Base-by-base conservation (phyloP, 257 asterid species). In the Plectranthus barbatus region DNA sequence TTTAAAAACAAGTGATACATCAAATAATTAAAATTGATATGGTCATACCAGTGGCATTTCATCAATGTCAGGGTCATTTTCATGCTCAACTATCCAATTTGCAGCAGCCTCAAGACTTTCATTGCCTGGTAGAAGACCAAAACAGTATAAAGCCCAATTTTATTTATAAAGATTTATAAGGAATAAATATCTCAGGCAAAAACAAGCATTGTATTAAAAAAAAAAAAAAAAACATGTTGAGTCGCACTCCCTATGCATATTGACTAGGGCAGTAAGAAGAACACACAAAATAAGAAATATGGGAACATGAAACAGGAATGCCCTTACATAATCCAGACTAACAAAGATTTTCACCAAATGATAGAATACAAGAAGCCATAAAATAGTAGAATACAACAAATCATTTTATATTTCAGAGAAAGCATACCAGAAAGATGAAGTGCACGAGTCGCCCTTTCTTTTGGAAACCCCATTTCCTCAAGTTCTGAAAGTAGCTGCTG, bases 41-140 rank as follows among this genome's bases (percentile, higher is more conserved):
- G n/a, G n/a, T 67, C 82, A 19, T 89, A 85, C 99, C 96, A 82
- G 45, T 55, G 88, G 97, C 86, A 86, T 76, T 73, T 82, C 84
- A 59, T 93, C 97, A 64, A 93, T 82, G 66, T 92, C 91, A 12
- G 88, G 73, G 71, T 93, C 96, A 72, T 83, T 85, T 75, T 90
- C 97, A 76, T 93, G 95, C 67, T 93, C 96, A 62, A 87, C 94
- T 23, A 80, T 76, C 99, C 99, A 93, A 80, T 83, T 87, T 69
- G 72, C 94, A 21, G 97, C 95, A 62, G 91, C 91, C 83, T 93
- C 97, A 45, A 80, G 77, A 72, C 78, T 81, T 66, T 59, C 74
- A 71, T 90, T 90, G 57, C 97, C 99, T 90, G 85, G 39, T 74
- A 65, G 29, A 64, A 73, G 17, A 42, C 20, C 40, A 59, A 64